phyloP scores from a whole-genome alignment of 495 filamentous ascomycete species.

The Aspergillus bertholletiae region DNA sequence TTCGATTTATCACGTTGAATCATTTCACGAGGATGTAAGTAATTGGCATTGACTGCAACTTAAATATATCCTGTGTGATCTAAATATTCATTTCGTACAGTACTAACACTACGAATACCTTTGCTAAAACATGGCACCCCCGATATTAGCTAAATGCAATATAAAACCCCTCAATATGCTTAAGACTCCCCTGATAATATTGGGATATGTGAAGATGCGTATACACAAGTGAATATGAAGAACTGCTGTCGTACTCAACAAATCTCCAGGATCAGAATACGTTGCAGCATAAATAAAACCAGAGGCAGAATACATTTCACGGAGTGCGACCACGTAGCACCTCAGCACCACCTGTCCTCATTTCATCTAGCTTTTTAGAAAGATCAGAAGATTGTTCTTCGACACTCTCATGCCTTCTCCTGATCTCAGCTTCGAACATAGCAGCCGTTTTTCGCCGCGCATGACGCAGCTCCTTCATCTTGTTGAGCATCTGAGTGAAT shows the following conservation, averaged over 20 bases:
- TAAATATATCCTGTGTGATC: constrained; percentile 1
- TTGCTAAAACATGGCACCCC: not conserved
- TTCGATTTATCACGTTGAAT: not conserved
- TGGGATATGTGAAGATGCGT: not conserved
- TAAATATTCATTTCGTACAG: not conserved
- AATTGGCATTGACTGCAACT: constrained; percentile 8
- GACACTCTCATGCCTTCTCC: constrained; percentile 42
- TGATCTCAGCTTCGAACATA: constrained; percentile 68
- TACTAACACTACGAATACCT: not conserved
- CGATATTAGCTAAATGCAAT: no score
- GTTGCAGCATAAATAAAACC: not conserved
- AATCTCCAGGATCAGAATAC: constrained; percentile 3
- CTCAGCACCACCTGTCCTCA: constrained; percentile 41
- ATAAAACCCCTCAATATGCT: not conserved
- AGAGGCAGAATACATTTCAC: constrained; percentile 9
- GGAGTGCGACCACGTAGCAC: constrained; percentile 38
- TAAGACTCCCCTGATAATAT: not conserved
- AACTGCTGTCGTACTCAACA: not conserved
- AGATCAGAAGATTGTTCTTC: constrained; percentile 35
- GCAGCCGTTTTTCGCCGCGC: constrained; percentile 61
- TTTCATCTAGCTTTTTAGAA: constrained; percentile 37
- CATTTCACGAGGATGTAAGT: constrained; percentile 6
- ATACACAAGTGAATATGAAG: not conserved
- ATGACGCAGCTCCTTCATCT: constrained; percentile 60
- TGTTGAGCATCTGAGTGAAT: constrained; percentile 59